Evolutionary conservation across 257 asterid genomes (phyloP).

Genomic region (Craterostigma plantagineum): DNA sequence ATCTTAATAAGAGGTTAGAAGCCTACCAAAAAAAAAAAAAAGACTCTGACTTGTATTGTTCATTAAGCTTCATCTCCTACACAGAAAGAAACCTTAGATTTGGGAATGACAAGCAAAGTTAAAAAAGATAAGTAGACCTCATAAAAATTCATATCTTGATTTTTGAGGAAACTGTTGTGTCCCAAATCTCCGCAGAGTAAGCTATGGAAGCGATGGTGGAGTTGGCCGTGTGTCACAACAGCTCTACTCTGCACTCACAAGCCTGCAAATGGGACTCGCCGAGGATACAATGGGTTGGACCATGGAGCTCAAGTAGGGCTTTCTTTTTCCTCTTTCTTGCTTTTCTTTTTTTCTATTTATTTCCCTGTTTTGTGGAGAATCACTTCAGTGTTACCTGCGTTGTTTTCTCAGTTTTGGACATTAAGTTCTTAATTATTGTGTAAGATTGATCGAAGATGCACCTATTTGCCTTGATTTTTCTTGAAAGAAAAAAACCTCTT

Average conservation of each 20-base stretch:
- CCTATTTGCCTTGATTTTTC: no score
- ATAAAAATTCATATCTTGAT: no score
- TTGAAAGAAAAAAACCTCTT: no score
- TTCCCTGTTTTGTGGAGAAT: background rate
- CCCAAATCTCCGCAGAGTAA: background rate
- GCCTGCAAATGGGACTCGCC: conserved; percentile 53
- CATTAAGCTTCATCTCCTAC: no score
- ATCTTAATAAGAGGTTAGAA: conserved; percentile 47
- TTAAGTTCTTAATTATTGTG: no score
- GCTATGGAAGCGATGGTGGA: conserved; percentile 2
- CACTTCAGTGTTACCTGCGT: no score
- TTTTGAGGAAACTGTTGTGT: background rate
- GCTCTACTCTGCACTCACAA: conserved; percentile 40
- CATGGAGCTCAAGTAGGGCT: conserved; percentile 22
- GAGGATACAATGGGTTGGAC: conserved; percentile 52
- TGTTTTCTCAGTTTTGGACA: conserved; percentile 1
- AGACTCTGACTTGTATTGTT: no score
- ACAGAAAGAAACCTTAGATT: background rate
- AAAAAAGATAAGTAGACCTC: no score
- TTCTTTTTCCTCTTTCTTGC: background rate
- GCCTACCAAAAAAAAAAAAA: background rate
- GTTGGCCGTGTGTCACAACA: conserved; percentile 25
- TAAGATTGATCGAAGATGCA: no score
- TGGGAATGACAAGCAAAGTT: no score
- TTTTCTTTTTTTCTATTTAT: no score